Percentiles rank a stretch among this genome's conserved stretches.
Conservation (phyloP, 2,329 filamentous ascomycete genomes). For the Raffaelea ambrosiae region DNA sequence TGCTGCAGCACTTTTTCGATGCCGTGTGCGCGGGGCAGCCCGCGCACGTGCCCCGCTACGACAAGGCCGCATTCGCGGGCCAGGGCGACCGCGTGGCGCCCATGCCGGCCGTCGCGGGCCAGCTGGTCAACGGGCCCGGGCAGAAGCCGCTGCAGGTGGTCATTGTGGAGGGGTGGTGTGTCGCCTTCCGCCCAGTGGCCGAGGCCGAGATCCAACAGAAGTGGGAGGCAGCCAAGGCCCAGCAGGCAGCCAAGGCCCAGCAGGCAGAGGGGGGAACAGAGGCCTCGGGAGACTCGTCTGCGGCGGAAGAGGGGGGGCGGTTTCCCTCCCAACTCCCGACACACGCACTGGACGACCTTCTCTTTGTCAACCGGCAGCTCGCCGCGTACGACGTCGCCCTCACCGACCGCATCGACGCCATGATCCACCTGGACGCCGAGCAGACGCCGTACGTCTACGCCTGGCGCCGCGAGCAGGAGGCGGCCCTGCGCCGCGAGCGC, state of each 20-base stretch:
- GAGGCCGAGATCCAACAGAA: slow-evolving; percentile 41
- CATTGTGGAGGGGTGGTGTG: slow-evolving; percentile 85
- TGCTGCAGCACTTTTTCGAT: slow-evolving; percentile 55
- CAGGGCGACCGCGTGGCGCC: slow-evolving; percentile 65
- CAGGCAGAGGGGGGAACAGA: too few species aligned
- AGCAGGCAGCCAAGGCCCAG: slow-evolving; percentile 12
- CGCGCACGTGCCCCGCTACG: slow-evolving; percentile 63
- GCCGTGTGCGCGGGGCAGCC: slow-evolving; percentile 42
- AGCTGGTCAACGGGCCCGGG: slow-evolving; percentile 39
- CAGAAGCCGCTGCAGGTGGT: slow-evolving; percentile 52
- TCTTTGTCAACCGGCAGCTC: slow-evolving; percentile 41
- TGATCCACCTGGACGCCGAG: slow-evolving; percentile 59
- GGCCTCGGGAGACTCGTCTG: too few species aligned
- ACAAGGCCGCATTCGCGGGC: slow-evolving; percentile 71
- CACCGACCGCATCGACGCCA: slow-evolving; percentile 42
- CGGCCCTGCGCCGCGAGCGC: slow-evolving; percentile 53
- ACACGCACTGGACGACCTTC: slow-evolving; percentile 40
- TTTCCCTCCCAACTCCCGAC: slow-evolving; percentile 35
- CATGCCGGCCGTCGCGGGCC: slow-evolving; percentile 48
- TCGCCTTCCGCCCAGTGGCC: slow-evolving; percentile 65
- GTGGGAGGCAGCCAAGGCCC: slow-evolving; percentile 28
- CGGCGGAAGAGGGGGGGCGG: too few species aligned
- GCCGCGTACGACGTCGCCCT: slow-evolving; percentile 34
- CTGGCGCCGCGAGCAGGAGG: slow-evolving; percentile 79
- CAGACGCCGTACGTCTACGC: slow-evolving; percentile 69